Percentiles rank a stretch among this genome's conserved stretches.
phyloP scores from a whole-genome alignment of 257 asterid genomes.

The Petunia axillaris region DNA sequence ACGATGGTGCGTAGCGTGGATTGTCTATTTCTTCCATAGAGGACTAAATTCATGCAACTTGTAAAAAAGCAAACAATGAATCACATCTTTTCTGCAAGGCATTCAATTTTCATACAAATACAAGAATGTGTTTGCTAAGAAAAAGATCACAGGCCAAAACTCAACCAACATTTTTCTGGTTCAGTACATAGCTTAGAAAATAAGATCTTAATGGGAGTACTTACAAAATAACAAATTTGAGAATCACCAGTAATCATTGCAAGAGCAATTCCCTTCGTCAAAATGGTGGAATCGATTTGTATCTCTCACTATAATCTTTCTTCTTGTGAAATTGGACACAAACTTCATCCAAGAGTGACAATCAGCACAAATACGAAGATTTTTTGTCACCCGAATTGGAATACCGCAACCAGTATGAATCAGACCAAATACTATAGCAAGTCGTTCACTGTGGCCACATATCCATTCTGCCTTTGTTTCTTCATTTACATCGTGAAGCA shows the following conservation, averaged over 20 bases:
- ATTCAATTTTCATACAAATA: not conserved
- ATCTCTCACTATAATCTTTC: constrained; percentile 39
- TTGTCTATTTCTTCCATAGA: not conserved
- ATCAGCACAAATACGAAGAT: constrained; percentile 55
- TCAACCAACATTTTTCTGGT: not conserved
- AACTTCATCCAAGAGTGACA: constrained; percentile 44
- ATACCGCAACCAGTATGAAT: constrained; percentile 42
- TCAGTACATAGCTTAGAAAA: not conserved
- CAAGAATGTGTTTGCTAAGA: not conserved
- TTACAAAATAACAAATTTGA: constrained; percentile 4
- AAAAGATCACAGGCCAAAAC: too few relatives aligned
- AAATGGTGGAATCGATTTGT: constrained; percentile 41
- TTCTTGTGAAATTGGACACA: constrained; percentile 26
- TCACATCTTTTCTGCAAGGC: not conserved
- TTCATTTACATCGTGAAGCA: constrained; percentile 49
- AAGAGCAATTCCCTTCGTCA: constrained; percentile 34
- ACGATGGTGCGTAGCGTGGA: not conserved
- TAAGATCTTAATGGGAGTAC: not conserved
- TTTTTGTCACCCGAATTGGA: constrained; percentile 57
- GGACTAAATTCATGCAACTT: not conserved
- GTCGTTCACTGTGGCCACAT: constrained; percentile 57
- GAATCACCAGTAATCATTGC: constrained; percentile 39
- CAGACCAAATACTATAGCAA: constrained; percentile 48
- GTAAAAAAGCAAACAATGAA: not conserved
- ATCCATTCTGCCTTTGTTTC: constrained; percentile 50